phyloP scores from a whole-genome alignment of 345 rosid species.

The Schrenkiella parvula region DNA sequence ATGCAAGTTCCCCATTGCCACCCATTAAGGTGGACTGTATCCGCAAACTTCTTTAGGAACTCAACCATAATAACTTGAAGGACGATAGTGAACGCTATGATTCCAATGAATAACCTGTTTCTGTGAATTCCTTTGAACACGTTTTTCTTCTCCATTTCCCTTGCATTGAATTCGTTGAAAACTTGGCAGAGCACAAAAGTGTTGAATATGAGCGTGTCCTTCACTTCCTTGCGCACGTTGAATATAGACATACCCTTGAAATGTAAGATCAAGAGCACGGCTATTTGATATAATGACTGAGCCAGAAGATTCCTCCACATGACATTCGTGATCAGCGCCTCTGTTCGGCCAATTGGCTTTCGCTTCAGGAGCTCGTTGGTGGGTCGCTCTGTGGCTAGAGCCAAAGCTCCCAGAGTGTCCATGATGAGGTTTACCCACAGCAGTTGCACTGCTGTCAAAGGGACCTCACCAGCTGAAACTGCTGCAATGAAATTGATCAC shows the following conservation, averaged over 20 bases:
- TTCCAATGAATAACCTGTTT: constrained; percentile 51
- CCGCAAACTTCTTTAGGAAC: constrained; percentile 56
- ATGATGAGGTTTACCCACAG: constrained; percentile 70
- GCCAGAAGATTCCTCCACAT: constrained; percentile 71
- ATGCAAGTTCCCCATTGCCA: constrained; percentile 55
- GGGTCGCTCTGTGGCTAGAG: constrained; percentile 62
- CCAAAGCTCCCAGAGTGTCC: constrained; percentile 66
- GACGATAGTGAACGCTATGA: constrained; percentile 51
- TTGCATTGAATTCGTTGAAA: constrained; percentile 64
- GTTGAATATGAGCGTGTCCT: constrained; percentile 58
- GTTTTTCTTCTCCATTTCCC: constrained; percentile 65
- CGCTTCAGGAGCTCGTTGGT: constrained; percentile 52
- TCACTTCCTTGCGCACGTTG: constrained; percentile 38
- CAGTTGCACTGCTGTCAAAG: constrained; percentile 56
- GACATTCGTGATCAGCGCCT: constrained; percentile 56
- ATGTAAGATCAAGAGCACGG: constrained; percentile 47
- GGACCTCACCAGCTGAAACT: constrained; percentile 54
- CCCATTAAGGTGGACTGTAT: constrained; percentile 47
- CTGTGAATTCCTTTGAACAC: constrained; percentile 55
- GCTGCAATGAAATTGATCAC: constrained; percentile 60
- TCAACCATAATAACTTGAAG: constrained; percentile 71
- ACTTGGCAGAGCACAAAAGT: constrained; percentile 62
- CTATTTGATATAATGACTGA: constrained; percentile 59
- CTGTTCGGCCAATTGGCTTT: constrained; percentile 47
- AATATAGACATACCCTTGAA: constrained; percentile 55